Base-by-base conservation (phyloP, 495 filamentous ascomycete species). In the Daldinia concentrica region DNA sequence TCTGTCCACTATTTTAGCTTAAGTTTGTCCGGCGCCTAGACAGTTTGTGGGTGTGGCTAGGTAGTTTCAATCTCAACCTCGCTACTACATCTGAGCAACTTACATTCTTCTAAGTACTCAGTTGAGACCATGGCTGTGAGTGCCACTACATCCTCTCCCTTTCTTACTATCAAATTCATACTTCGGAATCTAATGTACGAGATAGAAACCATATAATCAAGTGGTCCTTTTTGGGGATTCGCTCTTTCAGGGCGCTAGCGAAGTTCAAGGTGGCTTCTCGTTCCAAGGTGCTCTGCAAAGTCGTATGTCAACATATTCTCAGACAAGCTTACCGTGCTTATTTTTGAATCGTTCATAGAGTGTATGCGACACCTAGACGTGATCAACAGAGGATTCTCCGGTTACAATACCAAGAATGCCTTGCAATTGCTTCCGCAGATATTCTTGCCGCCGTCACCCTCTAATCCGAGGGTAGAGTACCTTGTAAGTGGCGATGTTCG, bases 161-260 rank as follows among this genome's bases (percentile, higher is more conserved):
- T 62, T 15, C 24, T 26, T 54, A 14, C 4, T 7, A 6, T 54
- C 15, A 45, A 12, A 22, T 4, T 12, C 19, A 54, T 51, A 8
- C 43, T 48, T 50, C 15, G 34, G n/a, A 26, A 57, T 57, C 52
- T 68, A 64, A 64, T 24, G 7, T 57, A 30, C 24, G 54, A 41
- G 27, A 61, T 22, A 76, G 80, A 74, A 75, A 60, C 76, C 82
- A 4, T 83, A 85, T 69, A 80, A 83, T 26, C 92, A 94, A 74
- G 86, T 95, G 73, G 82, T 95, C 48, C 87, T 95, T 22, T 93
- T 96, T 73, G 93, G 93, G 30, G 93, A 96, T 76, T 93, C 91
- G 29, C 88, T 96, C 71, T 90, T 91, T 24, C 87, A 96, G 74
- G 79, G 82, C 37, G 86, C 87, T 43, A 84, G 82, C 62, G 82